These are phyloP conservation scores for Podila verticillata DNA, from an alignment of 192 early-diverging fungal species.

Conservation along the genomic window DNA sequence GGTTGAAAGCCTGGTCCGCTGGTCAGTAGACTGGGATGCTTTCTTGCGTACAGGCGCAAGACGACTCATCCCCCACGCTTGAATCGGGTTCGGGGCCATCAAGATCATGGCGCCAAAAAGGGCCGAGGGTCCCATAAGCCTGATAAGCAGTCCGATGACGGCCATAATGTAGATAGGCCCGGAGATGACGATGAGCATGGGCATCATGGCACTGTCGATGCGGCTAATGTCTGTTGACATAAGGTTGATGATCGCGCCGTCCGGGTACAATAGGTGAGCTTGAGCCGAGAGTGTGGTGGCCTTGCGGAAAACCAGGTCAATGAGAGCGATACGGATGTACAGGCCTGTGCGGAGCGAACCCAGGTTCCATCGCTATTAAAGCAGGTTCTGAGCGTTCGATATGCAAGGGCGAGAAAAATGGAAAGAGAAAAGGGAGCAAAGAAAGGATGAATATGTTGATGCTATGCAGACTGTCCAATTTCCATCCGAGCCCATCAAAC, in stretches of 20 bases:
- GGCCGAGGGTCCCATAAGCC: constrained; percentile 15
- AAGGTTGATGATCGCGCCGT: constrained; percentile 52
- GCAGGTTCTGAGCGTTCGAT: not conserved
- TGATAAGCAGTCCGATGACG: not conserved
- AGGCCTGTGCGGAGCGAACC: constrained; percentile 3
- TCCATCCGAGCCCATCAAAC: too few species aligned
- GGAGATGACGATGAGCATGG: constrained; percentile 11
- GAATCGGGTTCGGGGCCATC: constrained; percentile 10
- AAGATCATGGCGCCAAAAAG: constrained; percentile 15
- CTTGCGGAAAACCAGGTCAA: constrained; percentile 31
- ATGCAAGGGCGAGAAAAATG: too few species aligned
- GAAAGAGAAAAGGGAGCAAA: too few species aligned
- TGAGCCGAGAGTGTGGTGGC: constrained; percentile 11
- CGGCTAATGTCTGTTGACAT: constrained; percentile 53
- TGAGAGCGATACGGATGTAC: constrained; percentile 16
- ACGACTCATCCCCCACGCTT: constrained; percentile 8
- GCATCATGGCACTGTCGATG: constrained; percentile 13
- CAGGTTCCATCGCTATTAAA: constrained; percentile 11
- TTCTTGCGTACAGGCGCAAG: constrained; percentile 13
- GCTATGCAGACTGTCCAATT: too few species aligned
- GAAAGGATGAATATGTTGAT: too few species aligned
- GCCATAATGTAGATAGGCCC: not conserved
- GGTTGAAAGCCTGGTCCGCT: constrained; percentile 55
- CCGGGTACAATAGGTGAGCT: constrained; percentile 18
- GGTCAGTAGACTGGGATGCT: constrained; percentile 53